phyloP scores from a whole-genome alignment of 257 asterid species.

The Linderniella brevidens region DNA sequence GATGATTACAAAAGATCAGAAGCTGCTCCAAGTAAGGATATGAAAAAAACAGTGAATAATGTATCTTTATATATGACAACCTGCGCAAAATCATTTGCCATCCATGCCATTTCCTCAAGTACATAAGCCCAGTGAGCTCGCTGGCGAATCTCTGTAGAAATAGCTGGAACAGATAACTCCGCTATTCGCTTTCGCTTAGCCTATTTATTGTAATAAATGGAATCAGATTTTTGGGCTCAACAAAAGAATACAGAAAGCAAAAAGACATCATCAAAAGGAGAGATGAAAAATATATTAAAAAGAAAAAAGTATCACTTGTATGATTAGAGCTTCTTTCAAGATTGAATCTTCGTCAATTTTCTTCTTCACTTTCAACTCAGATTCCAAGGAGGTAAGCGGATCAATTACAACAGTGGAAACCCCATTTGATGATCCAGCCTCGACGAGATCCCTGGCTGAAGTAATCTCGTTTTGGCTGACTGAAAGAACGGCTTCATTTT shows the following conservation, averaged over 20 bases:
- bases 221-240: slow-evolving; percentile 26
- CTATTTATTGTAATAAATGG: slow-evolving; percentile 24
- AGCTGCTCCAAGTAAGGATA: neutral
- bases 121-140: slow-evolving; percentile 90
- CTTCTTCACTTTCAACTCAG: slow-evolving; percentile 18
- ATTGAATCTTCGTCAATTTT: slow-evolving; percentile 66
- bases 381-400: slow-evolving; percentile 19
- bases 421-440: slow-evolving; percentile 20
- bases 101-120: slow-evolving; percentile 95
- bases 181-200: slow-evolving; percentile 67
- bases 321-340: slow-evolving; percentile 68
- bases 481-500: slow-evolving; percentile 18
- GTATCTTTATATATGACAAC: slow-evolving; percentile 16
- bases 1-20: neutral
- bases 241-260: slow-evolving; percentile 11
- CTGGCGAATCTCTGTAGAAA: slow-evolving; percentile 19
- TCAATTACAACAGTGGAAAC: slow-evolving; percentile 19
- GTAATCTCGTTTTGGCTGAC: slow-evolving; percentile 18
- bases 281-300: slow-evolving; percentile 10
- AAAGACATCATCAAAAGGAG: slow-evolving; percentile 5
- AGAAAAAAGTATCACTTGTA: slow-evolving; percentile 44
- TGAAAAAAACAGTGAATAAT: neutral
- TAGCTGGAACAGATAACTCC: slow-evolving; percentile 37
- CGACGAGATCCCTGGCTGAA: slow-evolving; percentile 18
- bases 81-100: slow-evolving; percentile 99